Conservation (phyloP, 306 rosid species). For the Citrullus colocynthis region DNA sequence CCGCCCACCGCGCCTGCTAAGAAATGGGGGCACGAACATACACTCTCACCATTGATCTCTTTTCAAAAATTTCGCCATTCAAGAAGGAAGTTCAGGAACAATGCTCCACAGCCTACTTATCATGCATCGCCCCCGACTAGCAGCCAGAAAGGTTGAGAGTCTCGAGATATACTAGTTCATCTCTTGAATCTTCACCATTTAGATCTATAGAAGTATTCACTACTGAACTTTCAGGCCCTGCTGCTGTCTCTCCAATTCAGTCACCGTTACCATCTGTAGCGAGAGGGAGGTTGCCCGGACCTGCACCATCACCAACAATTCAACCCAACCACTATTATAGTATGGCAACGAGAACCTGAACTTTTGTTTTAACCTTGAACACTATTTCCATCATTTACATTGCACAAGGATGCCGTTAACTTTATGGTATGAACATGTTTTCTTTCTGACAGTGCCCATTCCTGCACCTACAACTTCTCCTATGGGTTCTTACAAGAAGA, state of each 20-base stretch:
- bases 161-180: neutral
- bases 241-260: conserved; percentile 26
- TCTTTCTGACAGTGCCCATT: conserved; percentile 38
- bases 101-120: conserved; percentile 28
- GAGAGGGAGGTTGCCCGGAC: conserved; percentile 25
- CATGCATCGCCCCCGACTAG: conserved; percentile 29
- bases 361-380: conserved; percentile 3
- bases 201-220: neutral
- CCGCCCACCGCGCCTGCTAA: conserved; percentile 42
- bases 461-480: conserved; percentile 56
- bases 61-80: conserved; percentile 30
- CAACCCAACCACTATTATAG: conserved; percentile 30
- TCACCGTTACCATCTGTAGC: conserved; percentile 38
- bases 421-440: conserved; percentile 12
- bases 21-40: conserved; percentile 29
- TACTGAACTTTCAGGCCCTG: conserved; percentile 12
- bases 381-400: neutral
- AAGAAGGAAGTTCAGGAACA: conserved; percentile 20
- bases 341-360: conserved; percentile 22
- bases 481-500: conserved; percentile 39
- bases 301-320: conserved; percentile 46
- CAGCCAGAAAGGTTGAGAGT: conserved; percentile 42
- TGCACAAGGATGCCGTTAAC: neutral
- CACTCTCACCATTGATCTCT: conserved; percentile 30
- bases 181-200: neutral